These are phyloP conservation scores for Globisporangium nunn DNA, from an alignment of 352 stramenopile species.

Conservation along the genomic window DNA sequence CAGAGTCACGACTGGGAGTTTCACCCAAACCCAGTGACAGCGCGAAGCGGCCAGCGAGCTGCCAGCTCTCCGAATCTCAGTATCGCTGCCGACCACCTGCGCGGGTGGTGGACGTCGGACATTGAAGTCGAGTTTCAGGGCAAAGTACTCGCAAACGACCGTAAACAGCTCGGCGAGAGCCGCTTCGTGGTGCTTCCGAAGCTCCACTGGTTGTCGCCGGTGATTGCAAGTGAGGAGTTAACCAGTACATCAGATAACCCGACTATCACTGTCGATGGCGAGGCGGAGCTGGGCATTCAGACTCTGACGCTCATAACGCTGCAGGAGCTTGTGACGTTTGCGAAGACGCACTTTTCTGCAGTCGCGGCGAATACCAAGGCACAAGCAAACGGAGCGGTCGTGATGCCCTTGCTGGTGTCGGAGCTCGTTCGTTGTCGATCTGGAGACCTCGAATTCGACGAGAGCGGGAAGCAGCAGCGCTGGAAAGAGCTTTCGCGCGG, in stretches of 20 bases:
- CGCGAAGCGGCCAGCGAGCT: not conserved
- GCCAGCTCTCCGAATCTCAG: conserved; percentile 8
- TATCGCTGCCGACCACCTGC: conserved; percentile 40
- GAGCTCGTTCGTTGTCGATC: conserved; percentile 32
- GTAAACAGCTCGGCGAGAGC: conserved; percentile 20
- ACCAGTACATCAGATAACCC: not conserved
- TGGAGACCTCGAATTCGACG: conserved; percentile 12
- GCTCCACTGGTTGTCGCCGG: conserved; percentile 53
- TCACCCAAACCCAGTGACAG: conserved; percentile 21
- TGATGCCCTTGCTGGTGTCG: conserved; percentile 54
- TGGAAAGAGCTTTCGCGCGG: conserved; percentile 58
- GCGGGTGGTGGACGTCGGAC: conserved; percentile 62
- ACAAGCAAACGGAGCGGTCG: conserved; percentile 24
- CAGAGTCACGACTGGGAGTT: conserved; percentile 39
- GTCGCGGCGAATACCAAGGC: conserved; percentile 11
- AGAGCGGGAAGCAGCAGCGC: not conserved
- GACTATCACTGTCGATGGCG: conserved; percentile 24
- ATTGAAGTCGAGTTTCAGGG: conserved; percentile 30
- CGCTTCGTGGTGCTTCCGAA: conserved; percentile 63
- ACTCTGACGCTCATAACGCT: conserved; percentile 26
- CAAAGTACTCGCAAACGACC: conserved; percentile 31
- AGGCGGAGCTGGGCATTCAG: conserved; percentile 24
- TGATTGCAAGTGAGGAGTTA: conserved; percentile 28
- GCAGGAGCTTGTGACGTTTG: conserved; percentile 25
- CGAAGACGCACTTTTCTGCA: conserved; percentile 32